phyloP scores from a whole-genome alignment of 495 filamentous ascomycete genomes.

The Viridothelium virens region DNA sequence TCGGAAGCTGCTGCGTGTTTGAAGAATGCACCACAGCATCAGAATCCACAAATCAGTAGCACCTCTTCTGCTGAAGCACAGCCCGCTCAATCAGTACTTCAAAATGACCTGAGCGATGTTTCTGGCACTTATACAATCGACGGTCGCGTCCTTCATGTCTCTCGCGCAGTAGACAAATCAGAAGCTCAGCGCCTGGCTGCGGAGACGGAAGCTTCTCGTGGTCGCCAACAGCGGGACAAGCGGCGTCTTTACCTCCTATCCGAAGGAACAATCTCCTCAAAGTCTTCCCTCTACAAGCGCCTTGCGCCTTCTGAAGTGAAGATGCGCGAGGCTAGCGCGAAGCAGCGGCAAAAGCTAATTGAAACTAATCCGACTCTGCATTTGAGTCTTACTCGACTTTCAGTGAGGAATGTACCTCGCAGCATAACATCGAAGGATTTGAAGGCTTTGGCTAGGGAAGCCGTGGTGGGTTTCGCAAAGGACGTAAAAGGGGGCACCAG shows the following conservation, averaged over 20 bases:
- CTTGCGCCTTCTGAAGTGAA: conserved; percentile 74
- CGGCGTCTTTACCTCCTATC: conserved; percentile 81
- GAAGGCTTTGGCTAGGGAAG: conserved; percentile 82
- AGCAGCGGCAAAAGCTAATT: conserved; percentile 82
- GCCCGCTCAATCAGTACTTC: conserved; percentile 56
- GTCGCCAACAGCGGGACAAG: conserved; percentile 75
- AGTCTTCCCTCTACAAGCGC: conserved; percentile 63
- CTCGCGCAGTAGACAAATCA: conserved; percentile 72
- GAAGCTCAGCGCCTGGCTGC: conserved; percentile 68
- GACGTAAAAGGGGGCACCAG: conserved; percentile 73
- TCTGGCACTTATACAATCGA: conserved; percentile 81
- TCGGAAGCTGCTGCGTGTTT: conserved; percentile 68
- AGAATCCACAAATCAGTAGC: conserved; percentile 21
- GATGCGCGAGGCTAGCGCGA: conserved; percentile 78
- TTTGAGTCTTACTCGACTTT: conserved; percentile 84
- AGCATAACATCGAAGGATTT: conserved; percentile 79
- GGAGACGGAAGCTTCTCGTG: conserved; percentile 54
- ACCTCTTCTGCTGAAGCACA: not conserved
- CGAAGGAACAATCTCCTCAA: conserved; percentile 71
- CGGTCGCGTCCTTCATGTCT: conserved; percentile 74
- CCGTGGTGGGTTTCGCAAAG: conserved; percentile 83
- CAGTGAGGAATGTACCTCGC: conserved; percentile 84
- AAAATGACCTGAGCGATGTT: conserved; percentile 69
- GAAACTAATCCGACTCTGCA: conserved; percentile 84
- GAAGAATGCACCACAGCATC: conserved; percentile 54